Evolutionary conservation across 192 early-diverging fungal species (phyloP).

Genomic region (Backusella australiensis): DNA sequence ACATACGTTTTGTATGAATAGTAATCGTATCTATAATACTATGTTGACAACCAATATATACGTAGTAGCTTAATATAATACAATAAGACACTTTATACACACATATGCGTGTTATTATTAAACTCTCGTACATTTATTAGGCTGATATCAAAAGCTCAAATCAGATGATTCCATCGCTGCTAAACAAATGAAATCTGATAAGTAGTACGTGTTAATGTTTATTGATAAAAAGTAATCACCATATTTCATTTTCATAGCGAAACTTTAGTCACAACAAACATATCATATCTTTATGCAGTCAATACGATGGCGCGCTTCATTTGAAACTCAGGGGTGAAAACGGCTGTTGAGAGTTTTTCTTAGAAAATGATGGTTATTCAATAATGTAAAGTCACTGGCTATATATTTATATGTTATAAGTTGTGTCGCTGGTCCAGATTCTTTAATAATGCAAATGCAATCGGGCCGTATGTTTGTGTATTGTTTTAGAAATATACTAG

Average conservation of each 20-base stretch:
- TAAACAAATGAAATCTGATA: background rate
- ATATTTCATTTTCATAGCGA: background rate
- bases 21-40: background rate
- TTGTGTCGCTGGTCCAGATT: background rate
- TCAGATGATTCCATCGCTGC: background rate
- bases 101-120: background rate
- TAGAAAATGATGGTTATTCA: too few relatives aligned
- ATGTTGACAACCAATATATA: background rate
- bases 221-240: background rate
- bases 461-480: too few relatives aligned
- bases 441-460: background rate
- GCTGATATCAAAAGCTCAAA: too few relatives aligned
- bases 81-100: background rate
- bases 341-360: background rate
- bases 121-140: too few relatives aligned
- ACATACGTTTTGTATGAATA: background rate
- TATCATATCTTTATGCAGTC: background rate
- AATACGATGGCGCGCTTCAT: background rate
- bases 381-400: background rate
- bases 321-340: background rate
- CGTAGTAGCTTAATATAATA: too few relatives aligned
- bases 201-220: background rate
- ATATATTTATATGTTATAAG: background rate
- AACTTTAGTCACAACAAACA: background rate
- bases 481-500: too few relatives aligned